These are phyloP conservation scores for Podila horticola DNA, from an alignment of 192 early-diverging fungal species.

Conservation along the genomic window DNA sequence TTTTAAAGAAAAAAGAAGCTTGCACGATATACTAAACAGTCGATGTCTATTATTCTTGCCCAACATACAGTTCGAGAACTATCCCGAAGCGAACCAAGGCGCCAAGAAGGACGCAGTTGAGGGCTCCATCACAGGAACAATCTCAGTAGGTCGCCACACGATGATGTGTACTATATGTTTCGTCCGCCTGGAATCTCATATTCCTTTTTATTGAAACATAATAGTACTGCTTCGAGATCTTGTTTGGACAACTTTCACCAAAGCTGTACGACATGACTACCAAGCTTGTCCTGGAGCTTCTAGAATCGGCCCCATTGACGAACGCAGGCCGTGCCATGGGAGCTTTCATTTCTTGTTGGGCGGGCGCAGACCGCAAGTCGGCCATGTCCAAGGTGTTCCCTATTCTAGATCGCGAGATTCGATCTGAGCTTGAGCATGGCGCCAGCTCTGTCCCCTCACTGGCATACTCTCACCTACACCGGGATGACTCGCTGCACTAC, in stretches of 20 bases:
- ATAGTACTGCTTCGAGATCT: slow-evolving; percentile 71
- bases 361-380: slow-evolving; percentile 48
- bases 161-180: background rate
- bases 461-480: slow-evolving; percentile 53
- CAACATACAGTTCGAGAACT: slow-evolving; percentile 42
- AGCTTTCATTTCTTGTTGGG: slow-evolving; percentile 35
- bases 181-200: background rate
- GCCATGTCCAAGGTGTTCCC: slow-evolving; percentile 68
- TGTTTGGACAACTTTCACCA: slow-evolving; percentile 76
- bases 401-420: slow-evolving; percentile 64
- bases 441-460: slow-evolving; percentile 65
- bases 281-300: slow-evolving; percentile 67
- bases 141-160: slow-evolving; percentile 11
- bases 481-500: slow-evolving; percentile 81
- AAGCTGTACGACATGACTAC: slow-evolving; percentile 71
- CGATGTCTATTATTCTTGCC: no score
- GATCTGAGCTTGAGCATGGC: slow-evolving; percentile 70
- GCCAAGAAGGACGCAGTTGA: slow-evolving; percentile 34
- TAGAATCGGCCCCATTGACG: slow-evolving; percentile 67
- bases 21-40: no score
- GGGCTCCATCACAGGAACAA: slow-evolving; percentile 29
- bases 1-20: no score
- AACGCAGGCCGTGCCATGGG: slow-evolving; percentile 78
- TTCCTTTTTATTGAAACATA: background rate
- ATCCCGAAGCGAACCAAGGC: slow-evolving; percentile 29